These are phyloP conservation scores for Mortierella sp. DNA, from an alignment of 371 early-diverging fungal genomes.

Conservation along the genomic window DNA sequence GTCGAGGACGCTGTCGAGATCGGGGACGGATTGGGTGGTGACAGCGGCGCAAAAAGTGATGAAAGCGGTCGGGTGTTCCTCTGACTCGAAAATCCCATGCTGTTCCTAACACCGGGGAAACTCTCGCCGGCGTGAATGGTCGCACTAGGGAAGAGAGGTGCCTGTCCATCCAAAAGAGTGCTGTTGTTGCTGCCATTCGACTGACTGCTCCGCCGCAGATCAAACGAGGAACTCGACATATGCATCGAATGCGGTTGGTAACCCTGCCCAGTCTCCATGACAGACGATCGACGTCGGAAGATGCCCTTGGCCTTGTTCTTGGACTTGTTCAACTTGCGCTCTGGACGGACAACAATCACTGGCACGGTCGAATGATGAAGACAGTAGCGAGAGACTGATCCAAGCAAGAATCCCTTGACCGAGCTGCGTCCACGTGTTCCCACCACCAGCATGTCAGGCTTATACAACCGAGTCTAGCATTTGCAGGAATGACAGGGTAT, in stretches of 20 bases:
- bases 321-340: slow-evolving; percentile 65
- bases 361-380: slow-evolving; percentile 72
- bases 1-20: slow-evolving; percentile 7
- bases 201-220: slow-evolving; percentile 24
- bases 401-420: slow-evolving; percentile 69
- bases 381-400: slow-evolving; percentile 71
- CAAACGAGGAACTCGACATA: slow-evolving; percentile 36
- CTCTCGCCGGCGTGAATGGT: slow-evolving; percentile 40
- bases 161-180: slow-evolving; percentile 7
- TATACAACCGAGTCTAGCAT: slow-evolving; percentile 66
- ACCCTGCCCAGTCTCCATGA: slow-evolving; percentile 15
- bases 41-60: slow-evolving; percentile 24
- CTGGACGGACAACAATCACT: slow-evolving; percentile 70
- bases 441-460: slow-evolving; percentile 71
- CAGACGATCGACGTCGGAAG: slow-evolving; percentile 46
- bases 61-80: slow-evolving; percentile 21
- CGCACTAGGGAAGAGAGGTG: slow-evolving; percentile 30
- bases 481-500: not conserved
- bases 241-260: slow-evolving; percentile 38
- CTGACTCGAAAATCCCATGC: not conserved
- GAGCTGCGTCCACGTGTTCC: slow-evolving; percentile 71
- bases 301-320: slow-evolving; percentile 57
- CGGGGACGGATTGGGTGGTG: not conserved
- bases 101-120: slow-evolving; percentile 26
- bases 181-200: slow-evolving; percentile 9